Evolutionary conservation across 331 rosid genomes (phyloP).

Genomic region (Saraca asoca): DNA sequence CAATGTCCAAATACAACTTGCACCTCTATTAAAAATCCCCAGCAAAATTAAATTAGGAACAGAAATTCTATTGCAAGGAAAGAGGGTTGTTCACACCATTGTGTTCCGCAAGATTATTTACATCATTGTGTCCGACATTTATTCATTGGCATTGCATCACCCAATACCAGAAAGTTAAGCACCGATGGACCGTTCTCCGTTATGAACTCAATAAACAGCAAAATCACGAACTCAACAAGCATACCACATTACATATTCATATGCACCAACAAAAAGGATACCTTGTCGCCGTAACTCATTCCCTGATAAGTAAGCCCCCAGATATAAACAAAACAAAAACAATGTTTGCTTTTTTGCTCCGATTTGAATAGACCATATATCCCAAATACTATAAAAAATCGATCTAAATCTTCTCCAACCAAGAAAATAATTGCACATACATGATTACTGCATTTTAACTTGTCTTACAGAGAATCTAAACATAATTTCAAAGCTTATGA

Average conservation of each 20-base stretch:
- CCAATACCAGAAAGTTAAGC: constrained; percentile 8
- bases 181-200: constrained; percentile 4
- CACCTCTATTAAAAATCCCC: not conserved
- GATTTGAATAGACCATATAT: constrained; percentile 27
- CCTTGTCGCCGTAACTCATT: too few species aligned
- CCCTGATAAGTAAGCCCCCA: too few species aligned
- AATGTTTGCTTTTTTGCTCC: constrained; percentile 5
- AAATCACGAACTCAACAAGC: constrained; percentile 2
- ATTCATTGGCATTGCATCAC: not conserved
- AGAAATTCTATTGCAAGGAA: constrained; percentile 2
- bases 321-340: not conserved
- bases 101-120: not conserved
- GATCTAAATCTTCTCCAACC: constrained; percentile 27
- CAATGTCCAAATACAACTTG: not conserved
- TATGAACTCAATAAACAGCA: not conserved
- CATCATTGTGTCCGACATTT: not conserved
- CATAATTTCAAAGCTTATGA: constrained; percentile 7
- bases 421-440: constrained; percentile 8
- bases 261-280: not conserved
- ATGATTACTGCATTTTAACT: not conserved
- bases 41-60: constrained; percentile 1
- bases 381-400: constrained; percentile 23
- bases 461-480: not conserved
- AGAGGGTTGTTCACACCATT: not conserved
- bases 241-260: not conserved